Evolutionary conservation across 768 basidiomycete genomes (phyloP).

Genomic region (Russula virescens): DNA sequence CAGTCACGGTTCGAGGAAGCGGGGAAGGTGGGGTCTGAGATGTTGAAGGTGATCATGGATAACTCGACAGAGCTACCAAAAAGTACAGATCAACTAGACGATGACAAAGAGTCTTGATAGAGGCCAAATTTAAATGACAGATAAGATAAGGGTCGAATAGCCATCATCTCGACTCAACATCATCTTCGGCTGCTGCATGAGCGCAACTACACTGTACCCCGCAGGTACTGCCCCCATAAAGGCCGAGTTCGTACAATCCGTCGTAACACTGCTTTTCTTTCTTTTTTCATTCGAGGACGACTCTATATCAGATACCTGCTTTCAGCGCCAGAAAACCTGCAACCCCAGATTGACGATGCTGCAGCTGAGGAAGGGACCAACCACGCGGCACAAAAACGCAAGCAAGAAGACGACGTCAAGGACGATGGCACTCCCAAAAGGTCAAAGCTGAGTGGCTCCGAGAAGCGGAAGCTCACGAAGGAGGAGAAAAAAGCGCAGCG

Average conservation of each 20-base stretch:
- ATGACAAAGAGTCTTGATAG: too few relatives aligned
- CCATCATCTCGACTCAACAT: not conserved
- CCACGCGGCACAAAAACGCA: slow-evolving; percentile 25
- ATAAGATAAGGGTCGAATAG: slow-evolving; percentile 10
- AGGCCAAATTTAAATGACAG: not conserved
- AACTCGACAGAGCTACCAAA: slow-evolving; percentile 30
- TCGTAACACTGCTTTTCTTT: too few relatives aligned
- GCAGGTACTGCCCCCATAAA: slow-evolving; percentile 52
- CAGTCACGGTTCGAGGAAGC: slow-evolving; percentile 84
- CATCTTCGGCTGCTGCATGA: not conserved
- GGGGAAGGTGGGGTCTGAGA: slow-evolving; percentile 71
- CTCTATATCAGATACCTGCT: slow-evolving; percentile 37
- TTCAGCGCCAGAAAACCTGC: slow-evolving; percentile 21
- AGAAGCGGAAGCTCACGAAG: slow-evolving; percentile 45
- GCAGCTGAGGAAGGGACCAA: slow-evolving; percentile 57
- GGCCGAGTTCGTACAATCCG: slow-evolving; percentile 38
- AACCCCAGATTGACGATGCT: slow-evolving; percentile 44
- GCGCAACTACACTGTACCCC: slow-evolving; percentile 20
- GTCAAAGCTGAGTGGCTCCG: slow-evolving; percentile 30
- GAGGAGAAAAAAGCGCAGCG: slow-evolving; percentile 67
- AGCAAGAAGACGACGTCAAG: slow-evolving; percentile 20
- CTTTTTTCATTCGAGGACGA: not conserved
- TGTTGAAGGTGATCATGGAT: slow-evolving; percentile 84
- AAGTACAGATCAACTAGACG: not conserved
- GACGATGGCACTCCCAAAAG: slow-evolving; percentile 29